Evolutionary conservation across 2,329 filamentous ascomycete species (phyloP).

Genomic region (Fusarium pseudocircinatum): DNA sequence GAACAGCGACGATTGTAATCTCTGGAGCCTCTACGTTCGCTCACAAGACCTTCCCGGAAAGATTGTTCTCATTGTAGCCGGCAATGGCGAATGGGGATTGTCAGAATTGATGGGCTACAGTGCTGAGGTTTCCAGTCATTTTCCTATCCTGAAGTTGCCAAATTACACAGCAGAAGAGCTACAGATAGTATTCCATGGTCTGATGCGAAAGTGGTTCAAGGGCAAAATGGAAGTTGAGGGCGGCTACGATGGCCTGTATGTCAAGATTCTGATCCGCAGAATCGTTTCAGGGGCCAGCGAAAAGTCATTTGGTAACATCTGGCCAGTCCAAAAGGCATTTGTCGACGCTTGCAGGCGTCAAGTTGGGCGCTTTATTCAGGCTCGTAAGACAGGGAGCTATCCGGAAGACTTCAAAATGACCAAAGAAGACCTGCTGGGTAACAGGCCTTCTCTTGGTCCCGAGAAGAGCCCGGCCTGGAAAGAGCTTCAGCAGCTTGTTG

Average conservation of each 20-base stretch:
- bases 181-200: constrained; percentile 64
- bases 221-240: constrained; percentile 67
- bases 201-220: constrained; percentile 64
- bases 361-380: constrained; percentile 59
- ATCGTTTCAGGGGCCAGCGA: constrained; percentile 68
- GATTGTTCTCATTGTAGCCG: constrained; percentile 44
- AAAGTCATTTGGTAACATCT: constrained; percentile 76
- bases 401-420: constrained; percentile 50
- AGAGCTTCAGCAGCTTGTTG: constrained; percentile 66
- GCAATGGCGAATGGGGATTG: constrained; percentile 58
- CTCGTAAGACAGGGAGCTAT: constrained; percentile 44
- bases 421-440: constrained; percentile 75
- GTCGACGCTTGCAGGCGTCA: constrained; percentile 65
- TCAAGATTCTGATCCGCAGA: constrained; percentile 68
- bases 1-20: constrained; percentile 42
- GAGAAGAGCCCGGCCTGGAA: constrained; percentile 64
- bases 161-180: constrained; percentile 75
- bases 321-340: constrained; percentile 68
- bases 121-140: constrained; percentile 45
- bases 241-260: constrained; percentile 67
- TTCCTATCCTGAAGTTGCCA: constrained; percentile 63
- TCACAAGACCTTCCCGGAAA: constrained; percentile 42
- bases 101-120: constrained; percentile 70
- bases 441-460: constrained; percentile 66
- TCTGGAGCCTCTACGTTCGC: constrained; percentile 43